These are phyloP conservation scores for Suillus spraguei DNA, from an alignment of 768 basidiomycete species.

Conservation along the genomic window DNA sequence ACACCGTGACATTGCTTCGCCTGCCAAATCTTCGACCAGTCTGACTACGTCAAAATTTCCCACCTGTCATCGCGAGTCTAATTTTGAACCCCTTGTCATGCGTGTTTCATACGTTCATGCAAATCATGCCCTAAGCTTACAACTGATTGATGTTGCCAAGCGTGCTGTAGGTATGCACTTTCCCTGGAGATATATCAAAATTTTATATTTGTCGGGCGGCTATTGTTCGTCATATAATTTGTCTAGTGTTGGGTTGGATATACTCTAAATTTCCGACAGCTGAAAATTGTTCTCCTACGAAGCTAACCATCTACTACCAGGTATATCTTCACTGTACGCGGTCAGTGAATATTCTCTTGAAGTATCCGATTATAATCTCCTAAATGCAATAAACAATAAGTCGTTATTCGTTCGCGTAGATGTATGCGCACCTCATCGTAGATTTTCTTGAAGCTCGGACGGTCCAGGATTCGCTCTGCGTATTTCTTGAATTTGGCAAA, in stretches of 20 bases:
- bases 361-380: neutral
- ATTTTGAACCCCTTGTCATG: slow-evolving; percentile 88
- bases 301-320: neutral
- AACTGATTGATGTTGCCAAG: slow-evolving; percentile 79
- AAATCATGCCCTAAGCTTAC: slow-evolving; percentile 86
- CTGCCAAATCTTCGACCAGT: too few species aligned
- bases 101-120: slow-evolving; percentile 84
- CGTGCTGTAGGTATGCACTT: slow-evolving; percentile 52
- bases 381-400: neutral
- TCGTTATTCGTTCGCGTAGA: too few species aligned
- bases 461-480: too few species aligned
- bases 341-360: neutral
- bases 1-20: too few species aligned
- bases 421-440: too few species aligned
- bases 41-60: too few species aligned
- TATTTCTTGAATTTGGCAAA: too few species aligned
- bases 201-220: neutral
- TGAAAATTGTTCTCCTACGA: neutral
- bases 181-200: neutral
- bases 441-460: too few species aligned
- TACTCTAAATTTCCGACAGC: too few species aligned
- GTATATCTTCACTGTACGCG: neutral
- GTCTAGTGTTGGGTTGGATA: too few species aligned
- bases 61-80: too few species aligned
- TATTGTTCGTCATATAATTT: too few species aligned